Evolutionary conservation across 2,329 filamentous ascomycete species (phyloP).

Genomic region (Monilinia laxa): DNA sequence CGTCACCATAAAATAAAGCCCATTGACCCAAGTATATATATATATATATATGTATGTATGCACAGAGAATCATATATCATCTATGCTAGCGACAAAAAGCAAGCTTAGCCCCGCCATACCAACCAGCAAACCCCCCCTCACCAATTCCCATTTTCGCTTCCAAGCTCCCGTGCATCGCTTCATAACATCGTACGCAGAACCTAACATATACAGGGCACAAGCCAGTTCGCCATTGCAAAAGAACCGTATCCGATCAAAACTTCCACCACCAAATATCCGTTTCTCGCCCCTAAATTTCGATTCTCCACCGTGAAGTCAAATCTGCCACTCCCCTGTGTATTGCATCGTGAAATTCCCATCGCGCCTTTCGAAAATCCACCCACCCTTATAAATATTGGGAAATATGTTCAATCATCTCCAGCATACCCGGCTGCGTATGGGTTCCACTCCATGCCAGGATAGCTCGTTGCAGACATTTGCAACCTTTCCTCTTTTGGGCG

Average conservation of each 20-base stretch:
- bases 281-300: neutral
- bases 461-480: constrained; percentile 65
- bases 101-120: neutral
- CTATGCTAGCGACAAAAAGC: neutral
- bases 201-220: neutral
- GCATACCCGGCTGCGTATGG: neutral
- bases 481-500: constrained; percentile 40
- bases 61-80: neutral
- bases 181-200: neutral
- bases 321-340: no score
- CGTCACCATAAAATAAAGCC: no score
- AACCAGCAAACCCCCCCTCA: no score
- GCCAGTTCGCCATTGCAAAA: neutral
- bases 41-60: no score
- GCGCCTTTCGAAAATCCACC: no score
- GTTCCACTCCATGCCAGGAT: constrained; percentile 66
- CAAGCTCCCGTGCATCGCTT: neutral
- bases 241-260: neutral
- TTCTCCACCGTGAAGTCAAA: neutral
- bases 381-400: neutral
- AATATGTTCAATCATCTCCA: neutral
- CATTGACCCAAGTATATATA: no score
- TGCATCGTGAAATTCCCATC: neutral
- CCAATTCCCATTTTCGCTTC: neutral
- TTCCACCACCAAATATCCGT: neutral